These are phyloP conservation scores for Sporothrix luriei DNA, from an alignment of 2,329 filamentous ascomycete species.

Conservation along the genomic window DNA sequence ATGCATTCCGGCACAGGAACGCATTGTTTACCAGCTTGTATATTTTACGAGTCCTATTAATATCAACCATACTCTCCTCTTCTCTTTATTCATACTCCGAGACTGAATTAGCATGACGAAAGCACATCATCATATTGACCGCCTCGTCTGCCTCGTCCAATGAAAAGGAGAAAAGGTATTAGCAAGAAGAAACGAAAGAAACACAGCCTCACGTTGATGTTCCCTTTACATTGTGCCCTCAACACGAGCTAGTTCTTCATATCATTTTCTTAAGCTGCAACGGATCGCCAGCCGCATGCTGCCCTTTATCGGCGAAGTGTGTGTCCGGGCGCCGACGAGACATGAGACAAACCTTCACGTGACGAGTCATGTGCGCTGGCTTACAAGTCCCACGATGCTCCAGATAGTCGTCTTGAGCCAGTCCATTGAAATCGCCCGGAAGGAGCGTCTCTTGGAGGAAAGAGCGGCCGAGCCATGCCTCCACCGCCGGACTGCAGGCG, in stretches of 20 bases:
- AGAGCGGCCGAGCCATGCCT: background rate
- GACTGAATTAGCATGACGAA: no score
- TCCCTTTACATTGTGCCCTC: background rate
- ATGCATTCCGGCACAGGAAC: no score
- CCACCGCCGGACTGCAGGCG: background rate
- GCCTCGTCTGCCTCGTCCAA: background rate
- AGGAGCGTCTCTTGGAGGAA: background rate
- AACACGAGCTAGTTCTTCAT: background rate
- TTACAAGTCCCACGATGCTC: background rate
- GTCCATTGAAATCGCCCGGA: background rate
- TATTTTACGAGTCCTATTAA: background rate
- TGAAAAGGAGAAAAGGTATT: background rate
- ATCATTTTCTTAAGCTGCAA: background rate
- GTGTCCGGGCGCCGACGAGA: conserved; percentile 14
- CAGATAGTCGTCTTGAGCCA: background rate
- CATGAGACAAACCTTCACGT: background rate
- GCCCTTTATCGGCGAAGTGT: background rate
- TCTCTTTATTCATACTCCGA: background rate
- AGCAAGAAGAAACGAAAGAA: background rate
- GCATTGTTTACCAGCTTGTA: background rate
- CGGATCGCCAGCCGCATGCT: background rate
- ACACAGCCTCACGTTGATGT: background rate
- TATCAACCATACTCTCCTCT: no score
- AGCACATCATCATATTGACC: background rate
- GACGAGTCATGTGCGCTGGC: background rate